These are phyloP conservation scores for Leishmania turanica DNA, from an alignment of 208 protist genomes.

Conservation along the genomic window DNA sequence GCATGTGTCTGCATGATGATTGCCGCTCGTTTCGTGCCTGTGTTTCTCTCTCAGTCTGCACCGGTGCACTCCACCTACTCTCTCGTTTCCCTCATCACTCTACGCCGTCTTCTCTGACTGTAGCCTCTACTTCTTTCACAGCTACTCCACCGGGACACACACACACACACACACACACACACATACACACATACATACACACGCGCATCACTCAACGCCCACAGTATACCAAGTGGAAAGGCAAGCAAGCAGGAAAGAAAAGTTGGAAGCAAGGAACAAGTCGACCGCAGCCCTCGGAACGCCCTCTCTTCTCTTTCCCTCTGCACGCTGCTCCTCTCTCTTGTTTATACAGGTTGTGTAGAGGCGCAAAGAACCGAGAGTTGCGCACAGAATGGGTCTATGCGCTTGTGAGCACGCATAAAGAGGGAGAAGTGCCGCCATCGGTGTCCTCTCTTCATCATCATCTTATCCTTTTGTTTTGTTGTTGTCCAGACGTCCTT, in stretches of 20 bases:
- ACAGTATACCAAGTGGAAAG: background rate
- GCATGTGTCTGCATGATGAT: background rate
- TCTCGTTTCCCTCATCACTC: background rate
- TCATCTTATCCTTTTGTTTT: background rate
- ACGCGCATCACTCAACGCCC: background rate
- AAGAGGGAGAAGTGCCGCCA: background rate
- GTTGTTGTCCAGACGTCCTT: background rate
- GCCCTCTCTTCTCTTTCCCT: background rate
- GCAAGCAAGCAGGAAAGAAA: slow-evolving; percentile 3
- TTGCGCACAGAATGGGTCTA: background rate
- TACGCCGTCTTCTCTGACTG: background rate
- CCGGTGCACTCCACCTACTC: background rate
- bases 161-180: background rate
- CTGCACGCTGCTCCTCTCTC: background rate
- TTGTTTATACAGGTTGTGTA: background rate
- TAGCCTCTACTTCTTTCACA: background rate
- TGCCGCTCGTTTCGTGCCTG: background rate
- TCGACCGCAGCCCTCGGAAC: background rate
- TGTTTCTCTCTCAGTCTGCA: background rate
- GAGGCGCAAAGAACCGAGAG: background rate
- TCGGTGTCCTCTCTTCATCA: background rate
- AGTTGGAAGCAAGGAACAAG: background rate
- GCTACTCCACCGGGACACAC: background rate
- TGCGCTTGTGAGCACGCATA: background rate
- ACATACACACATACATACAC: background rate